Percentiles rank a stretch among this genome's conserved stretches.
These are phyloP conservation scores for Rhytidiadelphus loreus DNA, from an alignment of 225 moss, liverwort and hornwort genomes.

Conservation along the genomic window DNA sequence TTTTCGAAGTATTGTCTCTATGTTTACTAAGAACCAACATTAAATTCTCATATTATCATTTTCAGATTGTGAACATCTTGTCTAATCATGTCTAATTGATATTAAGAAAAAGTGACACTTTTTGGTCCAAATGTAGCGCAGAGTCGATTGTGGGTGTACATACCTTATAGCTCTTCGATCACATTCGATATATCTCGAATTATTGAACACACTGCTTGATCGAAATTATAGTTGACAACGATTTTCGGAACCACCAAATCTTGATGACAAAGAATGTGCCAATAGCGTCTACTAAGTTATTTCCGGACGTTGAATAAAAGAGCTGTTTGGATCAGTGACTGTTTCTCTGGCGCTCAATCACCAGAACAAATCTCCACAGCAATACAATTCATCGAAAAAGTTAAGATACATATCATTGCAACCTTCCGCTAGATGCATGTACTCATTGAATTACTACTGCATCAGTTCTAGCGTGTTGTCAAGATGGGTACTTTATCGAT, in stretches of 20 bases:
- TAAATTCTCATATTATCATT: not conserved
- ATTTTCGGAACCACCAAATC: not conserved
- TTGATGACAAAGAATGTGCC: not conserved
- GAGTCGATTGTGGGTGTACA: not conserved
- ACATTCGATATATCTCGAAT: not conserved
- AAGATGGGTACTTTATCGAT: not conserved
- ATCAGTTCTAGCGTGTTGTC: not conserved
- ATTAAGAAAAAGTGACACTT: not conserved
- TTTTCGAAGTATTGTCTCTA: not conserved
- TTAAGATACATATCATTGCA: conserved; percentile 3
- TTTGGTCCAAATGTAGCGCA: not conserved
- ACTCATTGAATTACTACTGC: not conserved
- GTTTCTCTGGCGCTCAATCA: conserved; percentile 10
- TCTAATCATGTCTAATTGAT: not conserved
- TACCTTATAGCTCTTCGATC: not conserved
- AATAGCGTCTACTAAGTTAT: not conserved
- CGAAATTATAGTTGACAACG: not conserved
- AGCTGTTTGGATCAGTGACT: conserved; percentile 14
- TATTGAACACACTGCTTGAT: too few relatives aligned
- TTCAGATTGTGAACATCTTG: not conserved
- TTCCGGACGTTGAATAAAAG: conserved; percentile 5
- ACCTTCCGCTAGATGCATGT: not conserved
- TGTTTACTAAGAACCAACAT: not conserved
- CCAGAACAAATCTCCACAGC: not conserved
- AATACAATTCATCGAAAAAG: not conserved